Evolutionary conservation across 768 basidiomycete species (phyloP).

Genomic region (Strobilomyces confusus): DNA sequence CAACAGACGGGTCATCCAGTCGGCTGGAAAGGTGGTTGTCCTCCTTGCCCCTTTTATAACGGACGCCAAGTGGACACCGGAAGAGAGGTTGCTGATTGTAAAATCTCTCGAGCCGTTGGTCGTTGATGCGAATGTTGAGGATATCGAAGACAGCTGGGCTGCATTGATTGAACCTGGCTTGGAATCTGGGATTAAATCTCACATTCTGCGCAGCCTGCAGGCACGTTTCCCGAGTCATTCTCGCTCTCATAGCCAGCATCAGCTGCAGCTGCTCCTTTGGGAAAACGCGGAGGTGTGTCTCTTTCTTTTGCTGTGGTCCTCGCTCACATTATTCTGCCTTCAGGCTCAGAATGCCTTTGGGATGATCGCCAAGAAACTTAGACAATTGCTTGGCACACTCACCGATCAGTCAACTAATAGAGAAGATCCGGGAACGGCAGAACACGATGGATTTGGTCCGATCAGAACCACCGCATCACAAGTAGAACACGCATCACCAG

Average conservation of each 20-base stretch:
- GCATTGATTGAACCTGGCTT: slow-evolving; percentile 46
- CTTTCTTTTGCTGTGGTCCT: background rate
- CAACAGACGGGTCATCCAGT: slow-evolving; percentile 60
- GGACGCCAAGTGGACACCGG: slow-evolving; percentile 45
- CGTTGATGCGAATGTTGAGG: slow-evolving; percentile 33
- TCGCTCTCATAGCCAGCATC: slow-evolving; percentile 22
- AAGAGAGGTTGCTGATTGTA: slow-evolving; percentile 64
- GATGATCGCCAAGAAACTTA: slow-evolving; percentile 32
- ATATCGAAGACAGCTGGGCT: slow-evolving; percentile 32
- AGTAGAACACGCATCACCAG: slow-evolving; percentile 27
- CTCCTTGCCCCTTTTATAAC: slow-evolving; percentile 41
- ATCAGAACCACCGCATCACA: slow-evolving; percentile 39
- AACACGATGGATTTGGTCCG: slow-evolving; percentile 56
- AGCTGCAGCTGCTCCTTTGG: slow-evolving; percentile 61
- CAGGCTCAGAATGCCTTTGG: slow-evolving; percentile 54
- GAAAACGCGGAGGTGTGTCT: slow-evolving; percentile 61
- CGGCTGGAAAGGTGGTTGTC: slow-evolving; percentile 51
- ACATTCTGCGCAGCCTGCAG: slow-evolving; percentile 41
- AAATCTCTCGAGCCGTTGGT: slow-evolving; percentile 65
- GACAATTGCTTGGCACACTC: slow-evolving; percentile 39
- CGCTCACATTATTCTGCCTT: background rate
- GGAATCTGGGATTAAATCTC: slow-evolving; percentile 60
- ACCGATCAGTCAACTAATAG: slow-evolving; percentile 18
- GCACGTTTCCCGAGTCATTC: slow-evolving; percentile 5
- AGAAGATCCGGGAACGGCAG: slow-evolving; percentile 33